Percentiles rank a stretch among this genome's conserved stretches.
phyloP scores from a whole-genome alignment of 495 filamentous ascomycete genomes.

The Aspergillus heteromorphus region DNA sequence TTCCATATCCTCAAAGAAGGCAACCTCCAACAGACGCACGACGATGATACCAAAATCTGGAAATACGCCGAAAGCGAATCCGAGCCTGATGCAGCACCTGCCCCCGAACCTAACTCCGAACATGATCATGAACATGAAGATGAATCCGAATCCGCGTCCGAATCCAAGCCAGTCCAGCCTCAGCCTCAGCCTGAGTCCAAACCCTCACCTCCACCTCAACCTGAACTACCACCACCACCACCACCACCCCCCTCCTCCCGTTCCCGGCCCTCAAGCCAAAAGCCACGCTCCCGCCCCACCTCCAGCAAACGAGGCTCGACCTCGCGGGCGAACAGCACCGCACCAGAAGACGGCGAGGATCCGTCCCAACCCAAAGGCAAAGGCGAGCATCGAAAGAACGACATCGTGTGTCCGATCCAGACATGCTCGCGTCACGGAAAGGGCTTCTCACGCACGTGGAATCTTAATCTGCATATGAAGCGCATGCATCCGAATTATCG shows the following conservation, averaged over 20 bases:
- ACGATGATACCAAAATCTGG: slow-evolving; percentile 9
- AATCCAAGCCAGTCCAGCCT: slow-evolving; percentile 4
- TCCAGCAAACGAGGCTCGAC: slow-evolving; percentile 6
- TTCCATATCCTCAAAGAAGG: slow-evolving; percentile 53
- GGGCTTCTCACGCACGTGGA: slow-evolving; percentile 36
- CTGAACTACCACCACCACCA: no score
- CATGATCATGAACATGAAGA: no score
- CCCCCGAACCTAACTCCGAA: no score
- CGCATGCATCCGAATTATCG: slow-evolving; percentile 25
- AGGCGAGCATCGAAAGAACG: slow-evolving; percentile 24
- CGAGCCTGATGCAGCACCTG: slow-evolving; percentile 19
- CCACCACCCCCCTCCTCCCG: no score
- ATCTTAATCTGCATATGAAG: slow-evolving; percentile 37
- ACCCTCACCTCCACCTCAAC: slow-evolving; percentile 6
- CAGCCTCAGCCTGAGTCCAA: background rate
- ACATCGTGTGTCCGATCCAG: slow-evolving; percentile 31
- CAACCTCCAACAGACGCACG: slow-evolving; percentile 18
- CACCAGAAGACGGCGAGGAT: background rate
- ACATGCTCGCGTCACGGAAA: slow-evolving; percentile 25
- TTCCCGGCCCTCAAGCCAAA: background rate
- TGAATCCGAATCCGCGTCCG: slow-evolving; percentile 30
- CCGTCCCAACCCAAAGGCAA: slow-evolving; percentile 18
- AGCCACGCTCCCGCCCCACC: slow-evolving; percentile 1
- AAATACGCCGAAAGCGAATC: slow-evolving; percentile 33
- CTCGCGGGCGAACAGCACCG: slow-evolving; percentile 10